Evolutionary conservation across 148 eudicot species (phyloP).

Genomic region (Camellia sinensis): DNA sequence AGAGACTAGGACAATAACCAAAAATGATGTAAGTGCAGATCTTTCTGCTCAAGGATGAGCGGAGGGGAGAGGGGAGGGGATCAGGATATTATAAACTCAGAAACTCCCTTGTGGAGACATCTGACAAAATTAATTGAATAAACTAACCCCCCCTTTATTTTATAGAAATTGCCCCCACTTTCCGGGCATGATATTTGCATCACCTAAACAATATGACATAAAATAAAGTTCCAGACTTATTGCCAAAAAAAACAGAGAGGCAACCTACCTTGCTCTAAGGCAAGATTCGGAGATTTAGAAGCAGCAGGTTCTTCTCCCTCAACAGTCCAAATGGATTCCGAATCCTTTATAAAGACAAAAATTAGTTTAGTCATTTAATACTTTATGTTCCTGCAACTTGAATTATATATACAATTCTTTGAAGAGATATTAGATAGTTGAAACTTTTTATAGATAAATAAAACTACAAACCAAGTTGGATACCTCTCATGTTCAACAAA

Average conservation of each 20-base stretch:
- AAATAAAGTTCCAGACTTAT: constrained; percentile 4
- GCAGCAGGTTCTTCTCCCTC: constrained; percentile 18
- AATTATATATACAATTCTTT: constrained; percentile 7
- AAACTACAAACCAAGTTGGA: background rate
- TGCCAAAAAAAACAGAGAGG: background rate
- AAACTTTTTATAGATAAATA: background rate
- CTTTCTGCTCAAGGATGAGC: too few species aligned
- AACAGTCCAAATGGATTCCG: constrained; percentile 25
- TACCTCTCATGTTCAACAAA: background rate
- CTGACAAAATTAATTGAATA: background rate
- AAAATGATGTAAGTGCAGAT: background rate
- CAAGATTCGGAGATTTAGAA: constrained; percentile 6
- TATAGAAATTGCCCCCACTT: background rate
- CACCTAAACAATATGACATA: background rate
- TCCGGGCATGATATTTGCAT: background rate
- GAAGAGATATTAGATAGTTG: background rate
- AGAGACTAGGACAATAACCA: background rate
- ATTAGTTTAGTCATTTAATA: constrained; percentile 2
- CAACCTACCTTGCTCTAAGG: constrained; percentile 24
- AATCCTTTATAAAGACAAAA: background rate
- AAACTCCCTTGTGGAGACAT: background rate
- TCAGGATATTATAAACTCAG: too few species aligned
- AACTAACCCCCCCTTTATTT: background rate
- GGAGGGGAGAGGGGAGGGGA: too few species aligned
- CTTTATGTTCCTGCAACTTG: constrained; percentile 15